These are phyloP conservation scores for Phytophthora boehmeriae DNA, from an alignment of 352 stramenopile genomes.

Conservation along the genomic window DNA sequence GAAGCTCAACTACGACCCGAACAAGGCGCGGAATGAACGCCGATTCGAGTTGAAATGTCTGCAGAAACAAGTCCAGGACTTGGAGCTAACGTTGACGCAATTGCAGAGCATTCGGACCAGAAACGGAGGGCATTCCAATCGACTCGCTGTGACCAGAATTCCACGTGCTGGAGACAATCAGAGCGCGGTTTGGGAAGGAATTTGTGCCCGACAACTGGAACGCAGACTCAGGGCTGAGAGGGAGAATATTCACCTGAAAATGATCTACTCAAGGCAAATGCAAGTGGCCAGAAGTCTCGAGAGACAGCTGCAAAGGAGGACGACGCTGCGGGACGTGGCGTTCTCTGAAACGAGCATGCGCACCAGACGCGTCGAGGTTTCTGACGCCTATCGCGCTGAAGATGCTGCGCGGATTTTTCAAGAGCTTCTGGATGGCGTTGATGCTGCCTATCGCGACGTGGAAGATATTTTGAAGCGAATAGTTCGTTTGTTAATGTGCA, in stretches of 20 bases:
- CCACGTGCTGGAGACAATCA: background rate
- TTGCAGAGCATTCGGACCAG: slow-evolving; percentile 1
- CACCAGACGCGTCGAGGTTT: slow-evolving; percentile 25
- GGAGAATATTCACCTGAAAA: slow-evolving; percentile 33
- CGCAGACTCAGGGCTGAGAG: slow-evolving; percentile 18
- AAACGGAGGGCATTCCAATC: background rate
- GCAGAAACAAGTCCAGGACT: slow-evolving; percentile 10
- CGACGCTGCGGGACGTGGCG: slow-evolving; percentile 8
- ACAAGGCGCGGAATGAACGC: slow-evolving; percentile 32
- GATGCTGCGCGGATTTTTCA: slow-evolving; percentile 27
- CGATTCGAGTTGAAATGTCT: slow-evolving; percentile 15
- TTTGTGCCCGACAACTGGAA: slow-evolving; percentile 19
- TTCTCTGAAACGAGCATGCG: slow-evolving; percentile 12
- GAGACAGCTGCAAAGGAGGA: slow-evolving; percentile 17
- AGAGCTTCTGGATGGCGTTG: slow-evolving; percentile 27
- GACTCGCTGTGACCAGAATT: background rate
- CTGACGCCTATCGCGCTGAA: slow-evolving; percentile 3
- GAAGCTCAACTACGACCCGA: slow-evolving; percentile 31
- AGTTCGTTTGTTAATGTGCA: slow-evolving; percentile 19
- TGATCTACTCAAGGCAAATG: slow-evolving; percentile 24
- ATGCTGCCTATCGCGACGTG: slow-evolving; percentile 32
- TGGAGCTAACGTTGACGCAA: slow-evolving; percentile 21
- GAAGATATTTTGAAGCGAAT: slow-evolving; percentile 25
- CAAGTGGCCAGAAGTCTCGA: slow-evolving; percentile 22
- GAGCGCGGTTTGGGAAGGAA: slow-evolving; percentile 1